Base-by-base conservation (phyloP, 306 rosid genomes). In the Benincasa hispida region DNA sequence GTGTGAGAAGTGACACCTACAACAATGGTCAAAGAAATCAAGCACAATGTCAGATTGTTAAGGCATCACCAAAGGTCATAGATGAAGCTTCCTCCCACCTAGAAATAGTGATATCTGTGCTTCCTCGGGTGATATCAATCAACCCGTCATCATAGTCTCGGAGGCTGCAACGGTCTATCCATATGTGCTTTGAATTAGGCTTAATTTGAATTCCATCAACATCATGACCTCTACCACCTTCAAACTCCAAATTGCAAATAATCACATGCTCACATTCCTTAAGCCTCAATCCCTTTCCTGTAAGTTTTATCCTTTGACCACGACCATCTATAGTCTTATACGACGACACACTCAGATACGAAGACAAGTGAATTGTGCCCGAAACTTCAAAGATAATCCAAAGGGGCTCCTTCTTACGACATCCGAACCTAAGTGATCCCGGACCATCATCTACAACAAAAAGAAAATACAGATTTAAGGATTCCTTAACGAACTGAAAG, bases 191-290 rank as follows among this genome's bases (percentile, higher is more conserved):
- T n/a, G 97, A 90, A 48, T 95, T 95, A 22, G 99, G 99, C 66
- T 95, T 95, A 34, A 95, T 95, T 85, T 95, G 99, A 84, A 95
- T 92, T 66, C 80, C 99, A 83, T 95, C 99, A 32, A 82, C 93
- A 88, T 95, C 98, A 35, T 85, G 86, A 3, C 99, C 99, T 85
- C 92, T 88, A 18, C 99, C 99, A 45, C 97, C 99, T 89, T 90
- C 97, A 15, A 95, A 85, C 91, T 87, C 97, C 68, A 95, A 78
- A 82, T 95, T 92, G 88, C 99, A 95, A n/a, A 95, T 69, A 57
- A 95, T 95, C 3, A 92, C 97, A 80, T 92, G 99, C 59, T 95
- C 96, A 70, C 97, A 90, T 82, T 90, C 96, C 88, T 95, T 95
- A 72, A 95, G 77, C 83, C 93, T 84, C 85, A 95, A 81, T 10